Evolutionary conservation across 257 asterid species (phyloP).

Genomic region (Nicotiana tomentosiformis): DNA sequence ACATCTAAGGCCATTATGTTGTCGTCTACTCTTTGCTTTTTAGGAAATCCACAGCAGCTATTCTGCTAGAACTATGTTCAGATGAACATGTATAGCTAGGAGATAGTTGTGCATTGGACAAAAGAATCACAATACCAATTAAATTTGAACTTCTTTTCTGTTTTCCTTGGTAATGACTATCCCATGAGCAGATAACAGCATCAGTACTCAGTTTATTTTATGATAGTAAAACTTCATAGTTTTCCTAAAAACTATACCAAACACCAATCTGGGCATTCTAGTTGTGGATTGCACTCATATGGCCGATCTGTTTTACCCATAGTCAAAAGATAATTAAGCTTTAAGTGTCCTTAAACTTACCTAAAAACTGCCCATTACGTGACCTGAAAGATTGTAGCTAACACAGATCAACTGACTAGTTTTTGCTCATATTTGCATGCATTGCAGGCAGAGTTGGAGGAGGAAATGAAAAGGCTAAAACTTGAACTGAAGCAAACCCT

Average conservation of each 20-base stretch:
- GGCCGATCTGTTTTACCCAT: background rate
- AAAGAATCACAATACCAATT: background rate
- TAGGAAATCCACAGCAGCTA: background rate
- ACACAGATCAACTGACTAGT: background rate
- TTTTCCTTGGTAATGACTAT: background rate
- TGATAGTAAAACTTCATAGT: background rate
- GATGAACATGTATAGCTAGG: background rate
- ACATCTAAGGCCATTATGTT: background rate
- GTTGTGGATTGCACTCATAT: background rate
- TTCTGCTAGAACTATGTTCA: background rate
- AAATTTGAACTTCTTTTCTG: background rate
- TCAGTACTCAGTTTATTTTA: background rate
- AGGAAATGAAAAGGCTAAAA: constrained; percentile 59
- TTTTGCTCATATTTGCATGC: background rate
- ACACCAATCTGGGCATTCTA: background rate
- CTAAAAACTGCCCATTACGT: background rate
- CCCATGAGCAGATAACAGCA: background rate
- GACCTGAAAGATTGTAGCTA: background rate
- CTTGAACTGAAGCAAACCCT: constrained; percentile 57
- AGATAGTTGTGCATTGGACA: constrained; percentile 3
- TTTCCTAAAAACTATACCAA: background rate
- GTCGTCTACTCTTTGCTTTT: background rate
- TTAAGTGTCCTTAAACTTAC: background rate
- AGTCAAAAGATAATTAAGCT: too few species aligned
- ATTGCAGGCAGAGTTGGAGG: constrained; percentile 55